Conservation (phyloP, 352 stramenopile species). For the Paralagenidium karlingii region DNA sequence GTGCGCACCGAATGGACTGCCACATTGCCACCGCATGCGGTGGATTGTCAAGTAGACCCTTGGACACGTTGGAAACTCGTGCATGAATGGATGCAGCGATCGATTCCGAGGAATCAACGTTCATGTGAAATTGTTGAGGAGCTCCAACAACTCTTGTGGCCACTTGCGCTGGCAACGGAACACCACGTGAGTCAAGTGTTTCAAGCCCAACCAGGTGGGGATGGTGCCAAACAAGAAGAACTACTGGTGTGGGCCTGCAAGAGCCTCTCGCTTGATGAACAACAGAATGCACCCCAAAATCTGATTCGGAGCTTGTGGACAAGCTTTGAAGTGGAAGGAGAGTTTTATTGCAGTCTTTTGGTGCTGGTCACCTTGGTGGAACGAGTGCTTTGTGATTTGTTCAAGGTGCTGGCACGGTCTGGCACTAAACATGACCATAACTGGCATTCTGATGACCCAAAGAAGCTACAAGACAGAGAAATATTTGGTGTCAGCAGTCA, state of each 20-base stretch:
- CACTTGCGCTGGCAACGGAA: not conserved
- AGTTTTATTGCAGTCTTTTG: slow-evolving; percentile 45
- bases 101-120: slow-evolving; percentile 10
- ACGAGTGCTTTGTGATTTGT: slow-evolving; percentile 43
- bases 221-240: slow-evolving; percentile 22
- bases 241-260: slow-evolving; percentile 1
- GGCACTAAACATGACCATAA: not conserved
- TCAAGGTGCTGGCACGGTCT: slow-evolving; percentile 10
- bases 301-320: slow-evolving; percentile 4
- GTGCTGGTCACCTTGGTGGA: slow-evolving; percentile 49
- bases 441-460: no score
- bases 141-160: no score
- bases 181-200: slow-evolving; percentile 7
- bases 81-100: slow-evolving; percentile 1
- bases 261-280: no score
- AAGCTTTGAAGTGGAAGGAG: slow-evolving; percentile 12
- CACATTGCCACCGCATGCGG: slow-evolving; percentile 1
- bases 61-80: slow-evolving; percentile 5
- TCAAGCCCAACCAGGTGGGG: slow-evolving; percentile 13
- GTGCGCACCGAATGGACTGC: no score
- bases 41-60: slow-evolving; percentile 8
- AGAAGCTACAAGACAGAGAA: no score
- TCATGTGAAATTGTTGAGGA: slow-evolving; percentile 9
- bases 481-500: no score
- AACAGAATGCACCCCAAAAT: no score